phyloP scores from a whole-genome alignment of 1,139 yeast species.

The Yamadazyma diospyri region DNA sequence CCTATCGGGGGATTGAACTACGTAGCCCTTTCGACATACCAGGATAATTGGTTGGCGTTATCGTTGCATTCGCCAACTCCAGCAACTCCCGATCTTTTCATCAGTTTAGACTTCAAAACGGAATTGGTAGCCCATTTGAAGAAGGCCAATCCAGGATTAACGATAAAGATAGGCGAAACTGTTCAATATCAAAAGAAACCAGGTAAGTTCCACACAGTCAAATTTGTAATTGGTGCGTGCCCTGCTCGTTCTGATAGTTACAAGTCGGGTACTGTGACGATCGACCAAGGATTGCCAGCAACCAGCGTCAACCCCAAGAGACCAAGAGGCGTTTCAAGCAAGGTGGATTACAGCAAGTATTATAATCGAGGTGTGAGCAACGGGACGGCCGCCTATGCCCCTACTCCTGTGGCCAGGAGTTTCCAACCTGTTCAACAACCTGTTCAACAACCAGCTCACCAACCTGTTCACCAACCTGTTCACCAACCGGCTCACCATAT shows the following conservation, averaged over 20 bases:
- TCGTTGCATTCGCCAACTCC: conserved; percentile 51
- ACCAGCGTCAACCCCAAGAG: conserved; percentile 65
- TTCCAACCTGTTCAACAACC: conserved; percentile 15
- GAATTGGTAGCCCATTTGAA: conserved; percentile 80
- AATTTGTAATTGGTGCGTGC: conserved; percentile 52
- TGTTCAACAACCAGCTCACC: conserved; percentile 12
- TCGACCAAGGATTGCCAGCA: conserved; percentile 76
- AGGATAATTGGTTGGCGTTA: conserved; percentile 93
- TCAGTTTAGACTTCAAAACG: conserved; percentile 83
- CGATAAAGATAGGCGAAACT: conserved; percentile 66
- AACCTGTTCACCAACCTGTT: conserved; percentile 8
- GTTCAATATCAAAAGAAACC: conserved; percentile 88
- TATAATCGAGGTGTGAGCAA: conserved; percentile 32
- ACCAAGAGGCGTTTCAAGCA: conserved; percentile 48
- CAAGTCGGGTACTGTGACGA: conserved; percentile 86
- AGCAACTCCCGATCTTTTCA: conserved; percentile 70
- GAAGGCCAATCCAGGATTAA: conserved; percentile 54
- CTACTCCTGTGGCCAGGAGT: conserved; percentile 8
- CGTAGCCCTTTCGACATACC: conserved; percentile 67
- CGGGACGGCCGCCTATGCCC: conserved; percentile 8
- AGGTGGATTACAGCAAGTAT: conserved; percentile 44
- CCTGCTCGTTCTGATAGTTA: conserved; percentile 69
- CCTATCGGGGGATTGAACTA: conserved; percentile 59
- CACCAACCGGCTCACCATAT: conserved; percentile 17
- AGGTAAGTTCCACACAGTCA: conserved; percentile 74